Evolutionary conservation across 2,329 filamentous ascomycete genomes (phyloP), one percentile per base, ranked within the genome.

Genomic region (Graphiopsis chlorocephala): DNA sequence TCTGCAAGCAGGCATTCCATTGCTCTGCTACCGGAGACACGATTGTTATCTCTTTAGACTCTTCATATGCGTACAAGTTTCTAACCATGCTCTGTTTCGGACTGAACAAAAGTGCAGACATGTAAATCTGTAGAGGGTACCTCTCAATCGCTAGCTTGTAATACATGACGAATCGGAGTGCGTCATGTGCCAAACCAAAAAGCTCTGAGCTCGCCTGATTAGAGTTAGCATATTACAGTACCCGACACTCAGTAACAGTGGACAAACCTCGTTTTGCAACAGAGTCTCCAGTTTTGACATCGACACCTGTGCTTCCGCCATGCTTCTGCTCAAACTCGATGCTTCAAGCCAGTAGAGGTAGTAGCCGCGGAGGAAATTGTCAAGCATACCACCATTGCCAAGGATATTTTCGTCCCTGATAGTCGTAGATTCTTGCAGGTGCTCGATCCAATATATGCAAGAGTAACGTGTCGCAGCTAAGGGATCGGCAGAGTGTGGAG

Each of bases 401-500:
- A 55, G 50, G 26, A 55, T 28, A 55, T 29, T 55, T 28, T 31
- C 28, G 50, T 55, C 31, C 50, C 31, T 55, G 26, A 55, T 31
- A 55, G 50, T 55, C 31, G 26, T 55, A 17, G 50, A 55, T 55
- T 55, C 50, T 55, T 55, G 50, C 50, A 61, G 28, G 59, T 61
- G 59, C 20, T 61, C 28, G n/a, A 61, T 52, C 59, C 59, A 61
- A 31, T 61, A 61, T 23, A 61, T 25, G 45, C 59, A 61, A 33
- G 59, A 52, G 28, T 50, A 47, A n/a, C 28, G 59, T 50, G 48
- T n/a, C 45, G 8, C 38, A 47, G 59, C 59, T 50, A 61, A 31
- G 29, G 59, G 59, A 50, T 61, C 59, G 6, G 45, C 26, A 50
- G 20, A 23, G 29, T 20, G 59, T 31, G 26, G 23, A 26, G 35